A percentile compares a stretch with the other conserved stretches of the same genome.
Evolutionary conservation across 2,329 filamentous ascomycete genomes (phyloP).

Genomic region (Lachnellula subtilissima): DNA sequence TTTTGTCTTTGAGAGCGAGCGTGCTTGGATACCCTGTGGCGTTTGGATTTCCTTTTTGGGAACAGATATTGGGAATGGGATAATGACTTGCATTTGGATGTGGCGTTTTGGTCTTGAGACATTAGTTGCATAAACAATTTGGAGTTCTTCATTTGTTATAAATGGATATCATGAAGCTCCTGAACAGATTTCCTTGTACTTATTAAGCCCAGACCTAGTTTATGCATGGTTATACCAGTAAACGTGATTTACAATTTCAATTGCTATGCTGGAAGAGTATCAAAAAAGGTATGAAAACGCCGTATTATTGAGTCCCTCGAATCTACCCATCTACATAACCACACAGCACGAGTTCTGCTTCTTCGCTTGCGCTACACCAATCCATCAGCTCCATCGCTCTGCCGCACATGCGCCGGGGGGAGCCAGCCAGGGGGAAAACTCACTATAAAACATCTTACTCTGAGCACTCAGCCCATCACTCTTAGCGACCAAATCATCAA

Average conservation of each 20-base stretch:
- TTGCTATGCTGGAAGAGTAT: conserved; percentile 16
- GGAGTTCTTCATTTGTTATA: conserved; percentile 8
- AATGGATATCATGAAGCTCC: conserved; percentile 7
- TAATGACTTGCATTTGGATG: conserved; percentile 21
- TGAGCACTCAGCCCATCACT: conserved; percentile 83
- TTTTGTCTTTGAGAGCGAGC: conserved; percentile 2
- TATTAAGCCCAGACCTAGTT: neutral
- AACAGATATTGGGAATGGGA: conserved; percentile 4
- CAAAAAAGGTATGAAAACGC: conserved; percentile 19
- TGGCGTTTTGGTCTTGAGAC: conserved; percentile 7
- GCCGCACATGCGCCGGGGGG: neutral
- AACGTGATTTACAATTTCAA: conserved; percentile 15
- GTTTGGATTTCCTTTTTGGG: conserved; percentile 13
- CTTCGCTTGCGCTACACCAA: conserved; percentile 57
- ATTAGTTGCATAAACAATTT: conserved; percentile 7
- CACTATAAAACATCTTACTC: conserved; percentile 98
- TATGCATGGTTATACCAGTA: neutral
- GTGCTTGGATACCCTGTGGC: conserved; percentile 20
- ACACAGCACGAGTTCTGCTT: conserved; percentile 76
- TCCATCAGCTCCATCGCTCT: conserved; percentile 4
- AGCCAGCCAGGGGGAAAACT: conserved; percentile 26
- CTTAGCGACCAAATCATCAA: conserved; percentile 90
- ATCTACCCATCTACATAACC: conserved; percentile 50
- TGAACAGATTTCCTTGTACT: neutral
- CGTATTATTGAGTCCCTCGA: neutral